Evolutionary conservation across 2,329 filamentous ascomycete species (phyloP), one percentile per base, ranked within the genome.

Genomic region (Emergomyces orientalis): DNA sequence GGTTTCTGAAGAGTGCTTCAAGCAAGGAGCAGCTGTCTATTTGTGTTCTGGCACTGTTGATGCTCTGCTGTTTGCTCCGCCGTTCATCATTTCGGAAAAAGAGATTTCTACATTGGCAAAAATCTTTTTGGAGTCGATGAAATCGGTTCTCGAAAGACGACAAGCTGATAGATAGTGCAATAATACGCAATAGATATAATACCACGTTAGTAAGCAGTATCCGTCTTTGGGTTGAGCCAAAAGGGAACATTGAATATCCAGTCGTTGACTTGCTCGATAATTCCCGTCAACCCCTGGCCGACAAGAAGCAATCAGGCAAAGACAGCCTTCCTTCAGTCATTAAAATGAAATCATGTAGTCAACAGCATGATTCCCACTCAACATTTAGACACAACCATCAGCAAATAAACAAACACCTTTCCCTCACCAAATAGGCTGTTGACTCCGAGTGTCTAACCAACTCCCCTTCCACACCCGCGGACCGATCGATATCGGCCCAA

Each of bases 11-110:
- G 59, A 51, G 34, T 61, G 43, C 19, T 54, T 61, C 17, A 54
- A 61, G 25, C 7, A 61, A 51, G 59, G 59, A 25, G 59, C 59
- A 13, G 59, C 59, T 22, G 59, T 61, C 11, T 61, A 61, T 54
- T 54, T 61, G 45, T 61, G 59, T 37, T 61, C 59, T n/a, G 30
- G 37, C 13, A 37, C 47, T 1, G 59, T 61, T 39, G 59, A 61
- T 61, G 59, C 59, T n/a, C 14, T 61, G 27, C 27, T 61, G 3
- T 61, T 61, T 34, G 59, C 59, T 32, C 59, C 59, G 9, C 59
- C 59, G 2, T 61, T 61, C 37, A 54, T 61, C n/a, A 61, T 61
- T 27, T 39, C 39, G 19, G 59, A 61, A 37, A 34, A 54, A 11
- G 59, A 61, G 49, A 43, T 61, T 37, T 52, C n/a, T n/a, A 43